Evolutionary conservation across 2,329 filamentous ascomycete species (phyloP), one percentile per base, ranked within the genome.

Genomic region (Septoria linicola): DNA sequence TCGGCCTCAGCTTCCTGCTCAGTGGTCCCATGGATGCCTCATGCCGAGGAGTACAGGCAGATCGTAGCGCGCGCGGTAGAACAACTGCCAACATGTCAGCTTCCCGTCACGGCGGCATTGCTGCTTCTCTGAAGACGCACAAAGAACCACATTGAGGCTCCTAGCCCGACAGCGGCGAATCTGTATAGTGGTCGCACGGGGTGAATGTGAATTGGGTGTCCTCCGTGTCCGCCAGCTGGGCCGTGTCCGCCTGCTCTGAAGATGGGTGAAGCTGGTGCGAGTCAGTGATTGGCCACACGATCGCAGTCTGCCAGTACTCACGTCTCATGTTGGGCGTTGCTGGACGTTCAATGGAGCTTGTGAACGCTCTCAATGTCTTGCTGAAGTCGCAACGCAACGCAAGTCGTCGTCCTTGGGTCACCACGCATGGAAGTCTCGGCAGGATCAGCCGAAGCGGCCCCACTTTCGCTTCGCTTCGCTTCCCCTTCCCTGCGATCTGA

Each of bases 71-170:
- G 90, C 89, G 66, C 93, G 84, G 77, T 96, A 97, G 84, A 96
- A 90, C 69, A 96, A 76, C 91, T 96, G 46, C 35, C 1, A 8
- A 6, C 11, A 11, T 14, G 46, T 62, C 45, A 63, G 55, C 23
- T 41, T 17, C 1, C 11, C 17, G 14, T 4, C 14, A 6, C n/a
- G 8, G 8, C 3, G 11, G 32, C 16, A 13, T 14, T n/a, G 13
- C 19, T 11, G 14, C 7, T 10, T 20, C 8, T 10, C n/a, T n/a
- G n/a, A 13, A 50, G 19, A 39, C 52, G 41, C 54, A 97, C 91
- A 73, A 93, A 99, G 76, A 99, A 97, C 93, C 93, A 99, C 93
- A 97, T 99, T 75, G 87, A 88, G 49, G 93, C 93, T 63, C 90
- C 88, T 58, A 99, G 79, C 56, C 85, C 88, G 37, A 89, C 96